Evolutionary conservation across 2,329 filamentous ascomycete species (phyloP).

Genomic region (Colletotrichum lindemuthianum): DNA sequence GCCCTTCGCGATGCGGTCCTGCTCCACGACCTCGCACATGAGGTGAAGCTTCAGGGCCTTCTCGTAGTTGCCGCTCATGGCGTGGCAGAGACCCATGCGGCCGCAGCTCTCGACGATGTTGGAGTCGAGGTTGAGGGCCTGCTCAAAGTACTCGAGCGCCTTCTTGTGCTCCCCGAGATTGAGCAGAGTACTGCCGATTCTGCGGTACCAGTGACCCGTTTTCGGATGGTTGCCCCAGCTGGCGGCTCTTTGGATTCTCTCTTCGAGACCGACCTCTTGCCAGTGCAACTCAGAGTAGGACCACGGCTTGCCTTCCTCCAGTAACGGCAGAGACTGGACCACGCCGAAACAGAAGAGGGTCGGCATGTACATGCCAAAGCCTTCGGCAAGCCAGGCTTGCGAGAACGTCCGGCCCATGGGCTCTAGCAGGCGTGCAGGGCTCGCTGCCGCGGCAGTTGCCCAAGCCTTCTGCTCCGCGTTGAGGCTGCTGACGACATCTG

Average conservation of each 20-base stretch:
- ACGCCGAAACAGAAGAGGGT: conserved; percentile 55
- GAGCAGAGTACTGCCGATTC: conserved; percentile 53
- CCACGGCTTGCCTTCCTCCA: conserved; percentile 51
- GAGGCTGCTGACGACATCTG: conserved; percentile 44
- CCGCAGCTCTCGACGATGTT: conserved; percentile 51
- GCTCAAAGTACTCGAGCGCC: conserved; percentile 49
- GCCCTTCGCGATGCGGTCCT: conserved; percentile 42
- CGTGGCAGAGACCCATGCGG: conserved; percentile 53
- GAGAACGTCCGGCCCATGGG: conserved; percentile 51
- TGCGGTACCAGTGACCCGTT: conserved; percentile 50
- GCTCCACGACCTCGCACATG: conserved; percentile 49
- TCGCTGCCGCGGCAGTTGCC: conserved; percentile 40
- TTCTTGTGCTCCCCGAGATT: conserved; percentile 47
- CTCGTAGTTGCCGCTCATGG: conserved; percentile 46
- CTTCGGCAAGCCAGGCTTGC: conserved; percentile 49
- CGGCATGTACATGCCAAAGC: conserved; percentile 49
- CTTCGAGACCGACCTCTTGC: conserved; percentile 46
- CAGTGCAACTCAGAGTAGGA: conserved; percentile 49
- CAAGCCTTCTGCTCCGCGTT: conserved; percentile 44
- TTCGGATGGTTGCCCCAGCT: conserved; percentile 49
- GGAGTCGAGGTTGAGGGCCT: conserved; percentile 48
- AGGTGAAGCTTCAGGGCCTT: conserved; percentile 49
- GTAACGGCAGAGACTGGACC: conserved; percentile 52
- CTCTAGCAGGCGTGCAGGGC: conserved; percentile 47
- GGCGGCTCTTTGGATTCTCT: conserved; percentile 48